These are phyloP conservation scores for Erythrophleum ivorense DNA, from an alignment of 331 rosid species.

Conservation along the genomic window DNA sequence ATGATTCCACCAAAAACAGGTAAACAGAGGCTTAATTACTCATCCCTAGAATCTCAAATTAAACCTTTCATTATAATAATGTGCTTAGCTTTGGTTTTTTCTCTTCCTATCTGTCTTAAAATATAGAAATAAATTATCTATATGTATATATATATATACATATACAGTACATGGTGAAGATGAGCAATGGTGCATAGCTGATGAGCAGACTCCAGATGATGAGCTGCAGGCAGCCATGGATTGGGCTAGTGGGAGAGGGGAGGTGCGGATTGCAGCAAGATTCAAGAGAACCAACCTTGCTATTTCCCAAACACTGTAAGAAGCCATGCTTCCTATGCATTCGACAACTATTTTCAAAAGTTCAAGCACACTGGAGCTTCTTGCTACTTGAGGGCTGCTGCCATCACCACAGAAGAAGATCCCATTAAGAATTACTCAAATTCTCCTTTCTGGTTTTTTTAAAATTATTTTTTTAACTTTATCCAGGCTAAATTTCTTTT, in stretches of 20 bases:
- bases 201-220: conserved; percentile 65
- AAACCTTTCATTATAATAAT: neutral
- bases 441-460: neutral
- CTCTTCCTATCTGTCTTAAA: neutral
- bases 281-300: conserved; percentile 70
- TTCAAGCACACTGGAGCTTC: conserved; percentile 69
- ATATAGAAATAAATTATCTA: neutral
- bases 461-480: too few species aligned
- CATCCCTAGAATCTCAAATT: neutral
- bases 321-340: conserved; percentile 83
- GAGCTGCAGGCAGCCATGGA: conserved; percentile 74
- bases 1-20: conserved; percentile 58
- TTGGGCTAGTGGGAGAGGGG: conserved; percentile 85
- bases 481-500: too few species aligned
- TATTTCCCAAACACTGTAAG: conserved; percentile 65
- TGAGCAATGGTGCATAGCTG: conserved; percentile 84
- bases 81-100: too few species aligned
- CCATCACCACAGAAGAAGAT: conserved; percentile 72
- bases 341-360: conserved; percentile 71
- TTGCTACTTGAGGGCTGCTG: conserved; percentile 74
- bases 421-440: conserved; percentile 61
- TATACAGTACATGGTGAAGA: conserved; percentile 51
- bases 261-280: conserved; percentile 73
- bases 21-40: conserved; percentile 33
- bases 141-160: neutral